phyloP scores from a whole-genome alignment of 345 rosid species.

The Camelina laxa region DNA sequence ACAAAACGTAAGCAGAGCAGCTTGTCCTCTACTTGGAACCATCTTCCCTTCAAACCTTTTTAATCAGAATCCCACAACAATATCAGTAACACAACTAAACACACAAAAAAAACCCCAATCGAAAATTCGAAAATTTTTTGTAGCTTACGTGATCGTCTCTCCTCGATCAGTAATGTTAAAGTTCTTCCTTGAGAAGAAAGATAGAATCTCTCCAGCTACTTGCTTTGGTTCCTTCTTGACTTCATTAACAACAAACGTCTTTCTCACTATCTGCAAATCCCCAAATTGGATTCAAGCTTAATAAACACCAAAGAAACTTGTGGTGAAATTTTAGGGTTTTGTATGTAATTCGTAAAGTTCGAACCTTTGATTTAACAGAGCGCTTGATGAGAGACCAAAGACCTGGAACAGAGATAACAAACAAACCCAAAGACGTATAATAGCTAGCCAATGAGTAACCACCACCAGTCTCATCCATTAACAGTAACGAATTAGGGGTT shows the following conservation, averaged over 20 bases:
- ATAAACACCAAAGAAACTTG: not conserved
- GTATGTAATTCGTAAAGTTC: not conserved
- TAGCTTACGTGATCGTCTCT: conserved; percentile 86
- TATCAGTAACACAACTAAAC: conserved; percentile 26
- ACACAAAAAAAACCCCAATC: conserved; percentile 14
- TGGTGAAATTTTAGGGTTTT: not conserved
- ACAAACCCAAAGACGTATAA: conserved; percentile 89
- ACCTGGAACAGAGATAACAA: conserved; percentile 92
- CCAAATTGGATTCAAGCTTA: not conserved
- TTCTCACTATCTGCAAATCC: conserved; percentile 73
- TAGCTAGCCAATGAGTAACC: conserved; percentile 93
- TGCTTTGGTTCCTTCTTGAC: conserved; percentile 61
- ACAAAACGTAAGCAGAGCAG: conserved; percentile 91
- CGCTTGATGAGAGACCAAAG: conserved; percentile 99
- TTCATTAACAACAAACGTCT: conserved; percentile 66
- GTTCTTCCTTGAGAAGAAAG: conserved; percentile 88
- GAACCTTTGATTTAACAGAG: conserved; percentile 94
- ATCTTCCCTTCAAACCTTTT: conserved; percentile 82
- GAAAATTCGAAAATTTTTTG: not conserved
- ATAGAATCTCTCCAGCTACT: conserved; percentile 85
- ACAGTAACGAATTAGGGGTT: conserved; percentile 47
- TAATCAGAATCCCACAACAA: not conserved
- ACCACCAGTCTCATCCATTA: conserved; percentile 63
- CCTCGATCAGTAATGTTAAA: conserved; percentile 80
- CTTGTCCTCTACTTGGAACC: conserved; percentile 94